Conservation (phyloP, 768 basidiomycete genomes). For the Neoboletus brunneissimus region DNA sequence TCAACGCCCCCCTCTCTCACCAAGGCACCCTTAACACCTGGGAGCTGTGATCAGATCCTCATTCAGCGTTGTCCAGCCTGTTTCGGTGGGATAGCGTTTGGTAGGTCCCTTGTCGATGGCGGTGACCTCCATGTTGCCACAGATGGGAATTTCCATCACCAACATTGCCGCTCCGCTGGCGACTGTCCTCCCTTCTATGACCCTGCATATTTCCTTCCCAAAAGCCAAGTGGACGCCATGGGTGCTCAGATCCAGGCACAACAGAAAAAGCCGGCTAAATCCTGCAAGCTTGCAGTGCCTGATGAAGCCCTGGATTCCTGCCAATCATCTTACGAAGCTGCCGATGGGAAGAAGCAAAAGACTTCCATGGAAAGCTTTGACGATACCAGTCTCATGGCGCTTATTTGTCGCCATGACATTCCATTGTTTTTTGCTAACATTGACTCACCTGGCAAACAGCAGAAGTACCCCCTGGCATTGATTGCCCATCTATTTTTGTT, state of each 20-base stretch:
- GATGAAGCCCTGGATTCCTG: conserved; percentile 37
- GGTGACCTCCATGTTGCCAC: conserved; percentile 3
- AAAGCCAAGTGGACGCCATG: conserved; percentile 32
- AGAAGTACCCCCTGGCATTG: no score
- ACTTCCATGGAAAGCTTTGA: conserved; percentile 21
- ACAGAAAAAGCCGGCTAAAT: conserved; percentile 15
- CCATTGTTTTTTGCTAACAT: conserved; percentile 35
- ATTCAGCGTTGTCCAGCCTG: not conserved
- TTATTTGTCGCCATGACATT: conserved; percentile 39
- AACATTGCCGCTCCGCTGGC: not conserved
- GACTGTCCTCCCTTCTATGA: conserved; percentile 6
- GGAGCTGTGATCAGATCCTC: not conserved
- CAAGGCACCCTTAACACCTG: no score
- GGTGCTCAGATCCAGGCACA: conserved; percentile 27
- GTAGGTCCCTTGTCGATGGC: not conserved
- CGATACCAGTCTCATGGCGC: no score
- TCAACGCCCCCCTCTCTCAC: no score
- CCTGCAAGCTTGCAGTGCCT: conserved; percentile 19
- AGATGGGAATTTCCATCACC: conserved; percentile 6
- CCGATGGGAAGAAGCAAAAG: conserved; percentile 5
- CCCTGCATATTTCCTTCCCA: conserved; percentile 33
- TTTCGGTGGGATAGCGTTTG: not conserved
- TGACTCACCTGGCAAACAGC: not conserved
- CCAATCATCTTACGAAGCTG: conserved; percentile 18
- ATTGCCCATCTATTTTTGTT: no score